A percentile compares a stretch with the other conserved stretches of the same genome.
Evolutionary conservation across 805 yeast genomes (phyloP).

Genomic region (Hagleromyces aurorensis): DNA sequence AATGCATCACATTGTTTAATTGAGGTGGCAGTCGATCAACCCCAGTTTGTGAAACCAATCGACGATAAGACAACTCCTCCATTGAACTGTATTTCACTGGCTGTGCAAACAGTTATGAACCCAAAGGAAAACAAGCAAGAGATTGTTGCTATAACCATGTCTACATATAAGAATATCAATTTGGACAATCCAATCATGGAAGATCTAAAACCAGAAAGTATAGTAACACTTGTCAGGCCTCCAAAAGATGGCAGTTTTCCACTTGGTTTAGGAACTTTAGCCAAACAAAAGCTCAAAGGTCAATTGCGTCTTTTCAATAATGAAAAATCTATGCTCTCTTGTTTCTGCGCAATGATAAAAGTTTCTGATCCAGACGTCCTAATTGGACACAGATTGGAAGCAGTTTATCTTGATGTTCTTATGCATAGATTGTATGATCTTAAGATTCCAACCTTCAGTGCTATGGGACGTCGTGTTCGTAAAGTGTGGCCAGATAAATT

Average conservation of each 20-base stretch:
- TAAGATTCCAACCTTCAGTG: slow-evolving; percentile 67
- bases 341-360: slow-evolving; percentile 64
- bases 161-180: slow-evolving; percentile 59
- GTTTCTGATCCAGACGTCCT: slow-evolving; percentile 87
- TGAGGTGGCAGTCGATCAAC: slow-evolving; percentile 53
- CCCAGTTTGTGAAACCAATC: slow-evolving; percentile 41
- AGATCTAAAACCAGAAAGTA: slow-evolving; percentile 48
- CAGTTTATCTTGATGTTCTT: slow-evolving; percentile 67
- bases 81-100: slow-evolving; percentile 62
- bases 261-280: slow-evolving; percentile 59
- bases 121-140: slow-evolving; percentile 73
- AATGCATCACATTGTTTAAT: slow-evolving; percentile 74
- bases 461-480: slow-evolving; percentile 75
- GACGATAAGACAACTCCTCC: slow-evolving; percentile 50
- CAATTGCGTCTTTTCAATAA: slow-evolving; percentile 54
- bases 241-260: slow-evolving; percentile 60
- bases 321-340: slow-evolving; percentile 67
- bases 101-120: slow-evolving; percentile 77
- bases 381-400: slow-evolving; percentile 80
- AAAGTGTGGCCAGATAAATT: slow-evolving; percentile 71
- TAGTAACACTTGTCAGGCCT: slow-evolving; percentile 75
- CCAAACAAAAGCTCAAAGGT: slow-evolving; percentile 41
- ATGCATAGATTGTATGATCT: slow-evolving; percentile 74
- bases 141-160: slow-evolving; percentile 71
- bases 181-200: slow-evolving; percentile 71